Percentiles rank a stretch among this genome's conserved stretches.
phyloP scores from a whole-genome alignment of 371 early-diverging fungal genomes.

The Saksenaea vasiformis region DNA sequence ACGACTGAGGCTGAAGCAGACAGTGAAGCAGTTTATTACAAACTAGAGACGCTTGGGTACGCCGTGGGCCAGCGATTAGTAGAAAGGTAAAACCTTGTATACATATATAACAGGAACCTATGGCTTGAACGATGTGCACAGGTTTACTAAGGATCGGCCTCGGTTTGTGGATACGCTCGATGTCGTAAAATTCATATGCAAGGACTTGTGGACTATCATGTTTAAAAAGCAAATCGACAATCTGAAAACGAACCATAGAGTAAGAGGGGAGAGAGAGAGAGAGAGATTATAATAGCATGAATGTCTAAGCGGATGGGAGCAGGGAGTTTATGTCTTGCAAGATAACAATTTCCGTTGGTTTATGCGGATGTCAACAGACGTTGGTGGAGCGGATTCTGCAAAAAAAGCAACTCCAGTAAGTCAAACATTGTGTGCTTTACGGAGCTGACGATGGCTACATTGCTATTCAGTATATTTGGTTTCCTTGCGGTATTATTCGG shows the following conservation, averaged over 20 bases:
- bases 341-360: constrained; percentile 97
- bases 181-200: constrained; percentile 96
- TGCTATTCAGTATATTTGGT: constrained; percentile 79
- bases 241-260: constrained; percentile 96
- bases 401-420: constrained; percentile 79
- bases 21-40: constrained; percentile 80
- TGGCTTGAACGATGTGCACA: constrained; percentile 17
- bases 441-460: background rate
- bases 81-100: constrained; percentile 66
- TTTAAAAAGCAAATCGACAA: constrained; percentile 97
- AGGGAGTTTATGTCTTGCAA: constrained; percentile 98
- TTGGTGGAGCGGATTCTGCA: constrained; percentile 75
- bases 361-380: constrained; percentile 81
- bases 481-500: constrained; percentile 94
- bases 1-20: constrained; percentile 68
- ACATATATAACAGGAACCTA: background rate
- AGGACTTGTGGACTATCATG: constrained; percentile 92
- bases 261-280: constrained; percentile 37
- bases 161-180: constrained; percentile 91
- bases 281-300: background rate
- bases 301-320: background rate
- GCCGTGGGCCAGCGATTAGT: constrained; percentile 86
- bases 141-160: constrained; percentile 79
- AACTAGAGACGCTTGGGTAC: constrained; percentile 88
- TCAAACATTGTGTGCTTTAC: background rate